Conservation (phyloP, 2,329 filamentous ascomycete species). For the Aspergillus sp. region DNA sequence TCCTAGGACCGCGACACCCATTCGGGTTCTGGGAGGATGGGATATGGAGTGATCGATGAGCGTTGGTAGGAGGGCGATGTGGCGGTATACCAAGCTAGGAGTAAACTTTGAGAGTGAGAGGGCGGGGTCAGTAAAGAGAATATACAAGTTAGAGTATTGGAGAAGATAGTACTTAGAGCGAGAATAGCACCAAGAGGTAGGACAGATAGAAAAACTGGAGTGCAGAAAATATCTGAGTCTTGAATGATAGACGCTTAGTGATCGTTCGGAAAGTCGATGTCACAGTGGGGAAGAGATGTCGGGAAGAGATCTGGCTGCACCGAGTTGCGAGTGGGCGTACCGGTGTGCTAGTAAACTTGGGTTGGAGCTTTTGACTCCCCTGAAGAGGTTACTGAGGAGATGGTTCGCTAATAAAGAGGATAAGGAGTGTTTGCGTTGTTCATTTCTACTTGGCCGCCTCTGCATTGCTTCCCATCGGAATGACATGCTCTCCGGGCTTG, state of each 20-base stretch:
- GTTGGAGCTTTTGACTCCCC: neutral
- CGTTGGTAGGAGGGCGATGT: conserved; percentile 11
- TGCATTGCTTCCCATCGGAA: neutral
- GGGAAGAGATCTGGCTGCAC: conserved; percentile 1
- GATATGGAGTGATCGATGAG: conserved; percentile 5
- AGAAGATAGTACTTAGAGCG: neutral
- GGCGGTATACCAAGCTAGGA: conserved; percentile 12
- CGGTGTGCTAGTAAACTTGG: neutral
- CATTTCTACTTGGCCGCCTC: neutral
- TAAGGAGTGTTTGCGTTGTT: neutral
- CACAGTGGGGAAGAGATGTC: conserved; percentile 23
- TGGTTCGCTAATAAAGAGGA: neutral
- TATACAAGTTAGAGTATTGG: neutral
- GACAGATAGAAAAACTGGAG: conserved; percentile 2
- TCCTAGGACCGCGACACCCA: conserved; percentile 28
- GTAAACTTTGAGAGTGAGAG: neutral
- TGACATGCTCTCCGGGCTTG: neutral
- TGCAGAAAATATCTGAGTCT: conserved; percentile 13
- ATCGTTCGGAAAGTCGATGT: conserved; percentile 23
- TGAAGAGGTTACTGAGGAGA: neutral
- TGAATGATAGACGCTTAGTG: conserved; percentile 21
- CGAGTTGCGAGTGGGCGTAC: neutral
- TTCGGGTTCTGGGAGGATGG: conserved; percentile 25
- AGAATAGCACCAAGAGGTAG: neutral
- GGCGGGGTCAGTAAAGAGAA: neutral